These are phyloP conservation scores for Sanghuangporus baumii DNA, from an alignment of 1,284 basidiomycete genomes.

Conservation along the genomic window DNA sequence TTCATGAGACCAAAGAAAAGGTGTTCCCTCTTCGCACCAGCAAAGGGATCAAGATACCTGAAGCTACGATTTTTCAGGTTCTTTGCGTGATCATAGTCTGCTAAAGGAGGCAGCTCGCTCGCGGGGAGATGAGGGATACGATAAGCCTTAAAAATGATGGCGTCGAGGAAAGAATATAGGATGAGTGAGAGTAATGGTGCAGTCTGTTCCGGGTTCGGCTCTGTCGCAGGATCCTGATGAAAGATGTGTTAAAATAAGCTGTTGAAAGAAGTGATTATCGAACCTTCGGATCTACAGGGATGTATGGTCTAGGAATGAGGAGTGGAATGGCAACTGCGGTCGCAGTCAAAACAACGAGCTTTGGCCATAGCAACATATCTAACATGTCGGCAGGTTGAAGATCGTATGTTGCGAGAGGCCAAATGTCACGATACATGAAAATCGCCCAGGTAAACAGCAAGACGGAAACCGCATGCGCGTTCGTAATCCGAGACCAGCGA, in stretches of 20 bases:
- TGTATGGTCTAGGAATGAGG: conserved; percentile 36
- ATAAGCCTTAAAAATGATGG: conserved; percentile 42
- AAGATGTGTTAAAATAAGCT: conserved; percentile 24
- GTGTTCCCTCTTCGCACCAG: conserved; percentile 28
- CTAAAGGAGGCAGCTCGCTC: conserved; percentile 47
- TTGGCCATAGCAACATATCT: conserved; percentile 34
- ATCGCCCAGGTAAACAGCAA: conserved; percentile 33
- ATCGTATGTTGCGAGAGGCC: conserved; percentile 50
- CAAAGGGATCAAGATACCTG: conserved; percentile 40
- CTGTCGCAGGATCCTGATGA: conserved; percentile 35
- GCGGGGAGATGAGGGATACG: conserved; percentile 37
- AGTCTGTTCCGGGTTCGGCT: conserved; percentile 62
- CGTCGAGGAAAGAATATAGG: conserved; percentile 55
- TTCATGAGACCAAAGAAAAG: conserved; percentile 26
- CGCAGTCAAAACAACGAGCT: conserved; percentile 29
- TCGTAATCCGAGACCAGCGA: conserved; percentile 27
- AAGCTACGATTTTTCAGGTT: conserved; percentile 34
- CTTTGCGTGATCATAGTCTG: conserved; percentile 48
- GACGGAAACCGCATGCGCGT: conserved; percentile 32
- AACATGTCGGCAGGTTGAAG: conserved; percentile 28
- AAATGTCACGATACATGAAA: conserved; percentile 60
- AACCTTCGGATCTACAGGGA: conserved; percentile 35
- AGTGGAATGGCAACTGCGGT: conserved; percentile 34
- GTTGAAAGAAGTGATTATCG: conserved; percentile 30
- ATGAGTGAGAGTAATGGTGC: conserved; percentile 51